Evolutionary conservation across 371 early-diverging fungal species (phyloP).

Genomic region (Actinomortierella wolfii): DNA sequence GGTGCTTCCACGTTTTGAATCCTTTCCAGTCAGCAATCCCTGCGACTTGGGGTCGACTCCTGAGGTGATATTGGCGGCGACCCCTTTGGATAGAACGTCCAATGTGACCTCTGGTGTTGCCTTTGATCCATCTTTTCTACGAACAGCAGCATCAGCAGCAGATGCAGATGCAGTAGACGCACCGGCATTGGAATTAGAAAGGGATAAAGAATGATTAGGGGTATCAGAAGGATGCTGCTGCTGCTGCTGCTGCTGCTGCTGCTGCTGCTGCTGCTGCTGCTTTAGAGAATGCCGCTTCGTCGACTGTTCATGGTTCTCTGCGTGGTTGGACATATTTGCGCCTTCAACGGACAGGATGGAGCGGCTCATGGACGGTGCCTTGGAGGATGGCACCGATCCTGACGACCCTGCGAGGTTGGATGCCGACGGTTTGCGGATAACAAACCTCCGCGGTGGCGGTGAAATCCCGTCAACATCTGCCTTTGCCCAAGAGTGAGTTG

Average conservation of each 20-base stretch:
- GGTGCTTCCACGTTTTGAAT: background rate
- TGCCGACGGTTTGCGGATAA: conserved; percentile 18
- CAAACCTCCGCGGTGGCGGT: conserved; percentile 18
- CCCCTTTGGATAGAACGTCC: background rate
- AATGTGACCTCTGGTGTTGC: background rate
- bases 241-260: conserved; percentile 6
- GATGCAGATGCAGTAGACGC: no score
- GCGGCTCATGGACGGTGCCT: conserved; percentile 16
- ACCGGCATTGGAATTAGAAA: no score
- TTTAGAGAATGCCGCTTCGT: conserved; percentile 8
- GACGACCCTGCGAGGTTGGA: conserved; percentile 1
- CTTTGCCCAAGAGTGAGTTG: no score
- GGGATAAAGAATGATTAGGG: no score
- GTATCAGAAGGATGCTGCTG: background rate
- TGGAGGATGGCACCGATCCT: background rate
- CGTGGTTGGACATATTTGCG: conserved; percentile 10
- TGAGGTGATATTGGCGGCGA: no score
- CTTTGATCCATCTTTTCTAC: no score
- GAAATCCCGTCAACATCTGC: no score
- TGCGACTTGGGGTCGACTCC: background rate
- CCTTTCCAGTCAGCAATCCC: background rate
- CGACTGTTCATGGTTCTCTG: conserved; percentile 12
- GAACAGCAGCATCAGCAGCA: no score
- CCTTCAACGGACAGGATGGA: conserved; percentile 23
- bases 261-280: conserved; percentile 16